A percentile compares a stretch with the other conserved stretches of the same genome.
phyloP scores from a whole-genome alignment of 169 alveolate species.

The Babesia ovis region DNA sequence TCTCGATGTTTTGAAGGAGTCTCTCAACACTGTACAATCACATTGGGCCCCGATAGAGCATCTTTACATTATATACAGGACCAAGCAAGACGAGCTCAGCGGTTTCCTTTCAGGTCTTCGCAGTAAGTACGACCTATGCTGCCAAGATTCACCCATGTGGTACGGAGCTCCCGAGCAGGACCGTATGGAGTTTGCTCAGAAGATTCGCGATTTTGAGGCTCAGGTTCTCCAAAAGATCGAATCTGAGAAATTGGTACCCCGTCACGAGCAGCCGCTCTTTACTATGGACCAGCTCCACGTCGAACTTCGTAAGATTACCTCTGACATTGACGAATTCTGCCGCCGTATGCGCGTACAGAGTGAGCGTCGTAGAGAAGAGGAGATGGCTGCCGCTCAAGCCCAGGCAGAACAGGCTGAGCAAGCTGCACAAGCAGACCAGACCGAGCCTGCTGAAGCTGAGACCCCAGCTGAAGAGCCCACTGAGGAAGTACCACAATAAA shows the following conservation, averaged over 20 bases:
- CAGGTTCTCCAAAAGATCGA: constrained; percentile 21
- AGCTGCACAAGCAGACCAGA: constrained; percentile 47
- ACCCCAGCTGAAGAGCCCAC: constrained; percentile 34
- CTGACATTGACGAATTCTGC: constrained; percentile 65
- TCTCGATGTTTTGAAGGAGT: constrained; percentile 57
- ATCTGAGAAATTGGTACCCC: constrained; percentile 37
- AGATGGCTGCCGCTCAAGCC: constrained; percentile 40
- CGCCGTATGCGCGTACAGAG: constrained; percentile 65
- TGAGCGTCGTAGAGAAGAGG: constrained; percentile 64
- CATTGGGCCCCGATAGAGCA: constrained; percentile 61
- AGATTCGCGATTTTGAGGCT: constrained; percentile 23
- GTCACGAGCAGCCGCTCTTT: constrained; percentile 53
- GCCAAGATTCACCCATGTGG: constrained; percentile 67
- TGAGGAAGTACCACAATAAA: constrained; percentile 32
- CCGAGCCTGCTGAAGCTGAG: constrained; percentile 42
- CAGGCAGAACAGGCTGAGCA: constrained; percentile 56
- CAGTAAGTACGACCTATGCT: constrained; percentile 55
- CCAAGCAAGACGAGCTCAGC: constrained; percentile 67
- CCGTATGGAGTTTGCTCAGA: constrained; percentile 41
- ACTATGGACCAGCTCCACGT: constrained; percentile 69
- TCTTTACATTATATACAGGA: constrained; percentile 47
- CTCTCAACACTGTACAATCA: constrained; percentile 51
- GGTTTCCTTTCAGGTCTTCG: constrained; percentile 55
- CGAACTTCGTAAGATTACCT: constrained; percentile 44
- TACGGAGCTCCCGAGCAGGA: constrained; percentile 63